These are phyloP conservation scores for Backusella parvicylindrica DNA, from an alignment of 192 early-diverging fungal species.

Conservation along the genomic window DNA sequence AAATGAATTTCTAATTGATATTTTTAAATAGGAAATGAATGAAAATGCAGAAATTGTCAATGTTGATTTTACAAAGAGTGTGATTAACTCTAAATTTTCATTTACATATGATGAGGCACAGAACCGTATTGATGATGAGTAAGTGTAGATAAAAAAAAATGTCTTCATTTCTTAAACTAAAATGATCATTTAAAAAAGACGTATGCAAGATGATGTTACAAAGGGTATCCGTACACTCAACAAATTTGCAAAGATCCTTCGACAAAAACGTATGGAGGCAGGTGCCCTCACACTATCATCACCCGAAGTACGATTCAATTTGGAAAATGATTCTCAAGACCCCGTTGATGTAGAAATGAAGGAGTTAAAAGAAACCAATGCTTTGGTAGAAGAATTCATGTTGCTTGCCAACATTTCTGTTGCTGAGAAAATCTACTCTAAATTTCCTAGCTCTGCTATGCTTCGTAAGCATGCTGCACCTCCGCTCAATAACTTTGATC, in stretches of 20 bases:
- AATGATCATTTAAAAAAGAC: conserved; percentile 16
- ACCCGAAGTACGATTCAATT: conserved; percentile 89
- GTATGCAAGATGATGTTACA: conserved; percentile 65
- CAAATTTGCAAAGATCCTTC: conserved; percentile 78
- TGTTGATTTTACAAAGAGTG: conserved; percentile 84
- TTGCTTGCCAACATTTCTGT: conserved; percentile 96
- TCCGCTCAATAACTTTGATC: conserved; percentile 44
- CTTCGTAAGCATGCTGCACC: conserved; percentile 69
- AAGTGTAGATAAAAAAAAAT: no score
- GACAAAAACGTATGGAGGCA: conserved; percentile 70
- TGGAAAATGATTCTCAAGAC: conserved; percentile 86
- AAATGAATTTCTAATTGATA: not conserved
- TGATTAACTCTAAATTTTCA: conserved; percentile 90
- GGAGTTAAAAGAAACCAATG: conserved; percentile 84
- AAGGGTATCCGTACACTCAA: conserved; percentile 69
- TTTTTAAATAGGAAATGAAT: conserved; percentile 45
- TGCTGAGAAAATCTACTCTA: conserved; percentile 75
- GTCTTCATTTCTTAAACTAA: conserved; percentile 20
- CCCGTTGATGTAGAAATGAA: conserved; percentile 92
- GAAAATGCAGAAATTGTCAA: conserved; percentile 57
- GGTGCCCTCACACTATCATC: conserved; percentile 91
- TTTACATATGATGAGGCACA: conserved; percentile 97
- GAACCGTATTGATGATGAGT: conserved; percentile 68
- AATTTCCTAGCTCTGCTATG: conserved; percentile 75
- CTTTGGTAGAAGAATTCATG: conserved; percentile 98